Evolutionary conservation across 768 basidiomycete genomes (phyloP), one percentile per base, ranked within the genome.

Genomic region (Neoboletus subvelutipes): DNA sequence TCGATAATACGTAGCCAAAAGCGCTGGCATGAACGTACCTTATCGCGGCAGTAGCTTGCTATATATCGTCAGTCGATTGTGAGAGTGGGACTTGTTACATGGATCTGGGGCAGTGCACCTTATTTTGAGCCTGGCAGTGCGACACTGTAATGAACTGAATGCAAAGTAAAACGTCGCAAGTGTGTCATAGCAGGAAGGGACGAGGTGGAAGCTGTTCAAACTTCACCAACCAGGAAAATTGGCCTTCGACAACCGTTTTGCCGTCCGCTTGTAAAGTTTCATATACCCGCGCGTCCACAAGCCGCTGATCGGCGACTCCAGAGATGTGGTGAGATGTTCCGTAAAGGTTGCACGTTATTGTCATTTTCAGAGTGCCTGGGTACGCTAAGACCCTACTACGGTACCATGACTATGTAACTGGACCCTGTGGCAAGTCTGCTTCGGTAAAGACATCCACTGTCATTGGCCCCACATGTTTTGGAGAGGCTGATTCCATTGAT

Each of bases 391-490:
- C 62, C 66, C 53, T 55, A 56, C 18, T 9, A 15, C 28, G 5
- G 28, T 28, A 28, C 10, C n/a, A 28, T n/a, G 29, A 54, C 37
- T 52, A 37, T 55, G 57, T 40, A 39, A 55, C 54, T 24, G 13
- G 26, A 55, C 64, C 67, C 66, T 68, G 67, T 67, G 66, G 64
- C 58, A 5, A 50, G 20, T 13, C 24, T n/a, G 24, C n/a, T 33
- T 33, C 20, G 17, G 36, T 41, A 26, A n/a, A 20, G 36, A 48
- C 18, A 37, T 33, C 20, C 50, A 37, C 51, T 15, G 26, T 50
- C 22, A 5, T 26, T 20, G 45, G 24, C 48, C 54, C 54, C 63
- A n/a, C n/a, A n/a, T 55, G 59, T 67, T 60, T 62, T 39, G 55
- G 46, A 41, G 12, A 52, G 31, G 20, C 12, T 7, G 29, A 20